phyloP scores from a whole-genome alignment of 306 rosid genomes.

The Psophocarpus tetragonolobus region DNA sequence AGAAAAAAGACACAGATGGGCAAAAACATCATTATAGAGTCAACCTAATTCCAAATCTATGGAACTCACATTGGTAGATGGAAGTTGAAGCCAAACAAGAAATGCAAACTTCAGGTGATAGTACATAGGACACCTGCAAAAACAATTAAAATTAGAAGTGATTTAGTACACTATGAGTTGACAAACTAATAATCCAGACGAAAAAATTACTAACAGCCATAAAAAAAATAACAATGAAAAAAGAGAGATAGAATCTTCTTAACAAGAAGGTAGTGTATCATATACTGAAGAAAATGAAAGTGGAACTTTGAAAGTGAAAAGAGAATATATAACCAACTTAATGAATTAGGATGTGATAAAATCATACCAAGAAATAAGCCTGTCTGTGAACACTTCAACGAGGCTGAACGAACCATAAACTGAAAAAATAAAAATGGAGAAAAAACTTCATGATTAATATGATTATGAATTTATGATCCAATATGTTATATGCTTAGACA shows the following conservation, averaged over 20 bases:
- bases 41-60: slow-evolving; percentile 22
- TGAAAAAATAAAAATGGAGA: slow-evolving; percentile 43
- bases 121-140: slow-evolving; percentile 83
- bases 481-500: slow-evolving; percentile 15
- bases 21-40: slow-evolving; percentile 16
- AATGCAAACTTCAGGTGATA: slow-evolving; percentile 90
- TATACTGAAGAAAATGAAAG: neutral
- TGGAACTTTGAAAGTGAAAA: neutral
- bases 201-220: slow-evolving; percentile 13
- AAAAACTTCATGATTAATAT: slow-evolving; percentile 18
- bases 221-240: neutral
- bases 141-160: neutral
- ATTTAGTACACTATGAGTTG: neutral
- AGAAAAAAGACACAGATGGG: neutral
- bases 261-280: slow-evolving; percentile 5
- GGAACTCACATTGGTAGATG: slow-evolving; percentile 67
- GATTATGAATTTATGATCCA: too few relatives aligned
- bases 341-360: slow-evolving; percentile 28
- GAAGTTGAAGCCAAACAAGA: slow-evolving; percentile 99
- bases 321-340: slow-evolving; percentile 17
- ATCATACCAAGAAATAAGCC: slow-evolving; percentile 80
- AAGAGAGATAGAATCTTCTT: neutral
- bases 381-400: slow-evolving; percentile 78
- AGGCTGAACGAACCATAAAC: slow-evolving; percentile 95
- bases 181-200: neutral